Conservation (phyloP, 164 flowering plant species). For the Nelumbo lutea region DNA sequence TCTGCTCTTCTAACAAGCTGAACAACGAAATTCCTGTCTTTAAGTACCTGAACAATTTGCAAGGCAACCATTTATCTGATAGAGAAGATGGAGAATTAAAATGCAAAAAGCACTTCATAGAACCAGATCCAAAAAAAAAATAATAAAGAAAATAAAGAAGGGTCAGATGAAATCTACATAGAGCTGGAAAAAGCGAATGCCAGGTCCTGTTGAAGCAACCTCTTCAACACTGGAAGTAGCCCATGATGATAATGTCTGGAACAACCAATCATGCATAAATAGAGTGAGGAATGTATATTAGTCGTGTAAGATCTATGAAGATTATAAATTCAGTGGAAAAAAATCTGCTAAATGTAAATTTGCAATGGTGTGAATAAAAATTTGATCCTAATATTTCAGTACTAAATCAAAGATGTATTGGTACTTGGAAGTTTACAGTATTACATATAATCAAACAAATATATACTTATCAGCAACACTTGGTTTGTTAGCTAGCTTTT, state of each 20-base stretch:
- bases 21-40: conserved; percentile 68
- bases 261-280: not conserved
- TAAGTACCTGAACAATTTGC: conserved; percentile 51
- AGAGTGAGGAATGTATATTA: not conserved
- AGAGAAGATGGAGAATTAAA: no score
- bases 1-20: conserved; percentile 93
- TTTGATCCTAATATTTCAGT: no score
- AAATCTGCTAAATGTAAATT: no score
- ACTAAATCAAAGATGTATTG: no score
- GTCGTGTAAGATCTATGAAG: no score
- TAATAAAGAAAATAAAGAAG: not conserved
- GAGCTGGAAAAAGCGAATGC: conserved; percentile 90
- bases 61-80: not conserved
- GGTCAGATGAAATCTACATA: conserved; percentile 40
- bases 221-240: conserved; percentile 89
- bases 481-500: no score
- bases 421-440: no score
- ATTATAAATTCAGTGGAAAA: no score
- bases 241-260: conserved; percentile 81
- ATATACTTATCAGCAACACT: no score
- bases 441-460: no score
- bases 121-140: not conserved
- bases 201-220: conserved; percentile 86
- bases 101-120: not conserved
- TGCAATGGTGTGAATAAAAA: no score